A percentile compares a stretch with the other conserved stretches of the same genome.
Evolutionary conservation across 2,329 filamentous ascomycete genomes (phyloP).

Genomic region (Exophiala spinifera): DNA sequence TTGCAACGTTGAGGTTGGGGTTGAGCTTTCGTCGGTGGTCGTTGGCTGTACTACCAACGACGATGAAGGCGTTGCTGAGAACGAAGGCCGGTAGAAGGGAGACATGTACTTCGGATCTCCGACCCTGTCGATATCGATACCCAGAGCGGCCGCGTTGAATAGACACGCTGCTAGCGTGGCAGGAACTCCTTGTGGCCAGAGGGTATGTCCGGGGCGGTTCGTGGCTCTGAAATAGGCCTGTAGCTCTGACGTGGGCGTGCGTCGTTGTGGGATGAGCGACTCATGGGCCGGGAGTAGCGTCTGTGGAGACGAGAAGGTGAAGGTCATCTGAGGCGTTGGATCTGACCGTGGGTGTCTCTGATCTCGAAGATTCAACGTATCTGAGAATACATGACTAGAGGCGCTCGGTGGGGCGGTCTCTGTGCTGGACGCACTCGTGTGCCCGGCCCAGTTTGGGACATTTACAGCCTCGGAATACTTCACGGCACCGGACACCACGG

Average conservation of each 20-base stretch:
- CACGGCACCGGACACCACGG: background rate
- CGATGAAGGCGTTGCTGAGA: background rate
- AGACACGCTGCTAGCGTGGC: conserved; percentile 11
- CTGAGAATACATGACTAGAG: background rate
- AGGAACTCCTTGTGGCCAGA: conserved; percentile 10
- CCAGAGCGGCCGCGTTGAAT: conserved; percentile 9
- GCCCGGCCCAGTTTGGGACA: background rate
- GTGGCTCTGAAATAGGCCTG: background rate
- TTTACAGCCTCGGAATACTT: background rate
- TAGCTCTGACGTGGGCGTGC: background rate
- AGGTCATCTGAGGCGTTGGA: background rate
- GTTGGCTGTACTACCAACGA: background rate
- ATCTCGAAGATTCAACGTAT: background rate
- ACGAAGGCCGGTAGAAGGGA: conserved; percentile 10
- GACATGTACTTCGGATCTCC: conserved; percentile 12
- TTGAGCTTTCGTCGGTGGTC: background rate
- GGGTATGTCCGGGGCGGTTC: background rate
- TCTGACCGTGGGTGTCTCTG: background rate
- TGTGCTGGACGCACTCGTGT: background rate
- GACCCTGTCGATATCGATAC: conserved; percentile 10
- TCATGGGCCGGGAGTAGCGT: conserved; percentile 4
- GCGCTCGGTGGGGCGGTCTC: background rate
- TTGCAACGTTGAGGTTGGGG: background rate
- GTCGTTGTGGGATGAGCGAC: conserved; percentile 1
- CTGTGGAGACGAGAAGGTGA: conserved; percentile 11